Conservation (phyloP, 768 basidiomycete genomes). For the Chiua virens region DNA sequence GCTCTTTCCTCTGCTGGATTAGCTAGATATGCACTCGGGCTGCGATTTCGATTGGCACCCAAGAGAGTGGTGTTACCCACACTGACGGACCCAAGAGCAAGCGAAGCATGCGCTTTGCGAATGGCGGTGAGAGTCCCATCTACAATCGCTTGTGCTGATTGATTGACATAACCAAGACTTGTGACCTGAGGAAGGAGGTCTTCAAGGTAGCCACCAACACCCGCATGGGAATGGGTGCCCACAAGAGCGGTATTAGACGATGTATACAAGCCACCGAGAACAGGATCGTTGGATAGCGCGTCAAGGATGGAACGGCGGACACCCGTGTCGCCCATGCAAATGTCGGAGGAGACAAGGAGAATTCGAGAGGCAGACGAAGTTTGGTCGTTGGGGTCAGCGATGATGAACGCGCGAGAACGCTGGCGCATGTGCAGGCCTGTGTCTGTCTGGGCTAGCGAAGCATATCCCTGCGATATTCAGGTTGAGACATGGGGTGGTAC, state of each 20-base stretch:
- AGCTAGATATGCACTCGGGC: slow-evolving; percentile 72
- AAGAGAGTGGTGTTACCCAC: slow-evolving; percentile 69
- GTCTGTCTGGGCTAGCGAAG: slow-evolving; percentile 60
- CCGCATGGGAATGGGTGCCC: slow-evolving; percentile 73
- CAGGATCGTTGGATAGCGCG: slow-evolving; percentile 44
- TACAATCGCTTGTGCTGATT: slow-evolving; percentile 73
- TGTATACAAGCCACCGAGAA: slow-evolving; percentile 65
- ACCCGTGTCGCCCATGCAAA: slow-evolving; percentile 81
- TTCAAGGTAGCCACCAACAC: slow-evolving; percentile 79
- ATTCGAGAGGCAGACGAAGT: slow-evolving; percentile 53
- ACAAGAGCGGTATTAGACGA: slow-evolving; percentile 74
- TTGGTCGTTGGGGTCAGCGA: slow-evolving; percentile 45
- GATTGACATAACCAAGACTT: slow-evolving; percentile 68
- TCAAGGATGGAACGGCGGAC: slow-evolving; percentile 67
- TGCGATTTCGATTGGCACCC: slow-evolving; percentile 72
- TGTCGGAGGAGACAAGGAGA: slow-evolving; percentile 81
- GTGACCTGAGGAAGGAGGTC: slow-evolving; percentile 77
- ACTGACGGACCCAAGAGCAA: slow-evolving; percentile 58
- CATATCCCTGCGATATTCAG: slow-evolving; percentile 55
- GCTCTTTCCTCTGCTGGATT: slow-evolving; percentile 73
- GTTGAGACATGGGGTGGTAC: not conserved
- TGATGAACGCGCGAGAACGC: slow-evolving; percentile 72
- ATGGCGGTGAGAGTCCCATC: slow-evolving; percentile 69
- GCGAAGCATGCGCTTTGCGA: slow-evolving; percentile 60
- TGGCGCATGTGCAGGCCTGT: slow-evolving; percentile 80